phyloP scores from a whole-genome alignment of 225 moss, liverwort and hornwort species.

The Bryoerythrophyllum caledonicum region DNA sequence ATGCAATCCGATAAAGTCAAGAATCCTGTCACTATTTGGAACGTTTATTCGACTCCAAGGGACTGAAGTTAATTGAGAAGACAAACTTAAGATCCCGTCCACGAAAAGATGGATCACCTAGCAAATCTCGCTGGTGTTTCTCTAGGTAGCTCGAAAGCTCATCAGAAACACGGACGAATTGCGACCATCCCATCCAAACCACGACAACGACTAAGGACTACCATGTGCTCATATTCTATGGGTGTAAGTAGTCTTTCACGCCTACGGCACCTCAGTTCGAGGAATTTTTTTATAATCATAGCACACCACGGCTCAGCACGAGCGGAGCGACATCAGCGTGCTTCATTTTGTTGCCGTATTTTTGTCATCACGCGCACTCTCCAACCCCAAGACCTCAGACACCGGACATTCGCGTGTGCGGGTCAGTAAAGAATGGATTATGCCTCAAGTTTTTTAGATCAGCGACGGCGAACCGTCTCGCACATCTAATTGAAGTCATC shows the following conservation, averaged over 20 bases:
- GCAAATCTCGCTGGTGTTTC: conserved; percentile 54
- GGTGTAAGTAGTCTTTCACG: conserved; percentile 34
- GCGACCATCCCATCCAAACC: conserved; percentile 47
- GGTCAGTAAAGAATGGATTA: conserved; percentile 66
- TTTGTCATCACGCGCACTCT: conserved; percentile 46
- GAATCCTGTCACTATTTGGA: background rate
- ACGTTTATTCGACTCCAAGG: conserved; percentile 20
- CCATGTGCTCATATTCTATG: conserved; percentile 39
- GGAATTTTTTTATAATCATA: conserved; percentile 32
- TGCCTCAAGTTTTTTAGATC: conserved; percentile 55
- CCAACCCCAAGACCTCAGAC: background rate
- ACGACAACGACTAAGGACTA: background rate
- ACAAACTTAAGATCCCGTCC: background rate
- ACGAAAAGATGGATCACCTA: conserved; percentile 27
- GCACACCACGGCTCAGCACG: background rate
- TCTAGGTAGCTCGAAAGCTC: conserved; percentile 26
- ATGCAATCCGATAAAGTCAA: conserved; percentile 12
- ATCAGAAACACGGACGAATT: conserved; percentile 74
- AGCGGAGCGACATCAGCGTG: conserved; percentile 34
- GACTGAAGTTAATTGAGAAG: background rate
- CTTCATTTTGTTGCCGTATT: conserved; percentile 63
- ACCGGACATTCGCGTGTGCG: background rate
- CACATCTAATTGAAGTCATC: conserved; percentile 70
- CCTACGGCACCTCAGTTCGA: conserved; percentile 45
- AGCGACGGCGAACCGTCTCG: conserved; percentile 45